A percentile compares a stretch with the other conserved stretches of the same genome.
Conservation (phyloP, 257 asterid genomes). For the Ilex aquifolium region DNA sequence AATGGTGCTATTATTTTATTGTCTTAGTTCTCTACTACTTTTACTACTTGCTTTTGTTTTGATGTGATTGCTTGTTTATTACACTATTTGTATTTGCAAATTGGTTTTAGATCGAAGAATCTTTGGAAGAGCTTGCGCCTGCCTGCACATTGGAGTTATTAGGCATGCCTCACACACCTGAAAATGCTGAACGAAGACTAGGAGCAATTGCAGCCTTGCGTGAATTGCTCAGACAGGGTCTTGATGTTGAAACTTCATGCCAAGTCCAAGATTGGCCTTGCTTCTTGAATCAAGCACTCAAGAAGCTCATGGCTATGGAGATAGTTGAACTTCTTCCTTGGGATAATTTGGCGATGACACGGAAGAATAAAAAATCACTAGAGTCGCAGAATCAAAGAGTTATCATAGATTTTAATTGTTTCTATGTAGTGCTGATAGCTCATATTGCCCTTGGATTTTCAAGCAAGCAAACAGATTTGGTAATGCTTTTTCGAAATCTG, state of each 20-base stretch:
- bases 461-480: constrained; percentile 78
- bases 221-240: constrained; percentile 93
- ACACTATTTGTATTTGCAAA: constrained; percentile 14
- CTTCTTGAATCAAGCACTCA: constrained; percentile 82
- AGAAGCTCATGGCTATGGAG: constrained; percentile 84
- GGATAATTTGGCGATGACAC: constrained; percentile 73
- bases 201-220: constrained; percentile 94
- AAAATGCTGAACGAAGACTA: constrained; percentile 86
- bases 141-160: constrained; percentile 92
- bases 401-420: constrained; percentile 78
- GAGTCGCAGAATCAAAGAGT: constrained; percentile 89
- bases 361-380: constrained; percentile 86
- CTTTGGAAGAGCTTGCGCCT: constrained; percentile 96
- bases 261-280: constrained; percentile 97
- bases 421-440: constrained; percentile 72
- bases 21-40: constrained; percentile 4
- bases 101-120: constrained; percentile 81
- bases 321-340: constrained; percentile 84
- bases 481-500: constrained; percentile 22
- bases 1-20: constrained; percentile 1
- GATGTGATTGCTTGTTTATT: constrained; percentile 13
- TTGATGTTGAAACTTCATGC: constrained; percentile 83
- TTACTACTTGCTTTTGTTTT: constrained; percentile 10
- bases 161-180: constrained; percentile 89
- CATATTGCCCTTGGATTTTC: constrained; percentile 94